phyloP scores from a whole-genome alignment of 768 basidiomycete species.

The Suillus subluteus region DNA sequence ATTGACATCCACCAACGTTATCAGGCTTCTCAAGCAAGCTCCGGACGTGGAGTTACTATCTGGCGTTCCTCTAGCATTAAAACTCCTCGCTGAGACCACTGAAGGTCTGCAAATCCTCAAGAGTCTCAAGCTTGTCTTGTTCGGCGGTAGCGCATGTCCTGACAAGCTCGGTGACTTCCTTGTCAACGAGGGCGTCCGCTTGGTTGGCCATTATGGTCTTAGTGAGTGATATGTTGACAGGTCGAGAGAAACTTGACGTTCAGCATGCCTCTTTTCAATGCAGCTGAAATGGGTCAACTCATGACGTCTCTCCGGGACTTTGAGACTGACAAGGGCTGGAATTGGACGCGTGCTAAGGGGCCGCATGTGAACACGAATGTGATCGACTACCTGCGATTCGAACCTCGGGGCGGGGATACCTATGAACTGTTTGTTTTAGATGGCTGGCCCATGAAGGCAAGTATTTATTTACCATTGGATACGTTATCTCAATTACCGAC shows the following conservation, averaged over 20 bases:
- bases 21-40: constrained; percentile 39
- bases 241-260: not conserved
- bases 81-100: constrained; percentile 51
- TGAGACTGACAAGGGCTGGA: constrained; percentile 56
- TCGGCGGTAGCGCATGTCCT: constrained; percentile 56
- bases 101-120: constrained; percentile 47
- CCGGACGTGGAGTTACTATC: constrained; percentile 36
- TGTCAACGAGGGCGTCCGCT: constrained; percentile 49
- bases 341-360: constrained; percentile 47
- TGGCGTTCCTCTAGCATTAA: constrained; percentile 43
- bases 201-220: constrained; percentile 53
- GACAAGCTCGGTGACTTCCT: constrained; percentile 57
- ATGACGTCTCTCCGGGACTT: constrained; percentile 54
- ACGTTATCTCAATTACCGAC: not conserved
- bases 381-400: constrained; percentile 44
- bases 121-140: constrained; percentile 51
- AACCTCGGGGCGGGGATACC: constrained; percentile 42
- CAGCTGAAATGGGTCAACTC: constrained; percentile 40
- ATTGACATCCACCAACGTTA: constrained; percentile 49
- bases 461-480: constrained; percentile 26
- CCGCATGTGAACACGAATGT: constrained; percentile 21
- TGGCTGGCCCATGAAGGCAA: constrained; percentile 53
- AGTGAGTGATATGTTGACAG: constrained; percentile 35
- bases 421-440: constrained; percentile 55
- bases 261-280: not conserved